Conservation (phyloP, 129 eudicot genomes). For the Helianthus tuberosus region DNA sequence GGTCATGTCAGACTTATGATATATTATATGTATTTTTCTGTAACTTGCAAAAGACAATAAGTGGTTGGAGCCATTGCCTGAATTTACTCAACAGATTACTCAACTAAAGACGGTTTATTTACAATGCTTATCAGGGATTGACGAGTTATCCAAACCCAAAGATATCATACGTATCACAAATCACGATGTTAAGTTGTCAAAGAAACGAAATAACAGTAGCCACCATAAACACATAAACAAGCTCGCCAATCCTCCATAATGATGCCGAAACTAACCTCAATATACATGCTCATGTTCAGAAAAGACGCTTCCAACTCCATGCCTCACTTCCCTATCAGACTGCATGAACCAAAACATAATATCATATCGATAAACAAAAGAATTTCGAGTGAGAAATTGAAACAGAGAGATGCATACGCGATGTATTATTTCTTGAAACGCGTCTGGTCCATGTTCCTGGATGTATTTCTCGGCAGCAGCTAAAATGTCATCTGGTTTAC, state of each 20-base stretch:
- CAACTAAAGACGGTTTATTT: not conserved
- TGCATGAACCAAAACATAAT: slow-evolving; percentile 26
- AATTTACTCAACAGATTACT: not conserved
- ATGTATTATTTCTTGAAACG: slow-evolving; percentile 70
- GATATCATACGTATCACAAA: not conserved
- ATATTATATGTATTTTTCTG: too few species aligned
- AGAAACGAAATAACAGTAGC: slow-evolving; percentile 4
- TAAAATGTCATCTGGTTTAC: slow-evolving; percentile 82
- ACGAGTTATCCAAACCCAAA: not conserved
- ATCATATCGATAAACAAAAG: not conserved
- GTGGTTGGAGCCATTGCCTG: not conserved
- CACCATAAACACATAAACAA: slow-evolving; percentile 13
- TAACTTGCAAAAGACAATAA: not conserved
- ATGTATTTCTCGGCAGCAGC: slow-evolving; percentile 90
- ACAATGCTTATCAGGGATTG: not conserved
- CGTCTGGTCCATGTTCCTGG: slow-evolving; percentile 81
- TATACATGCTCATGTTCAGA: slow-evolving; percentile 55
- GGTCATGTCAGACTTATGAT: too few species aligned
- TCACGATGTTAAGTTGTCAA: not conserved
- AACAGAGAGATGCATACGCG: slow-evolving; percentile 43
- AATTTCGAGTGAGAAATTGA: not conserved
- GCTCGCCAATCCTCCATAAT: not conserved
- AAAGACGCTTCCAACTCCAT: slow-evolving; percentile 39
- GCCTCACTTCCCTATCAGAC: slow-evolving; percentile 54
- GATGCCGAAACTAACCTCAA: slow-evolving; percentile 27